phyloP scores from a whole-genome alignment of 2,329 filamentous ascomycete species.

The Arthrinium phaeospermum region DNA sequence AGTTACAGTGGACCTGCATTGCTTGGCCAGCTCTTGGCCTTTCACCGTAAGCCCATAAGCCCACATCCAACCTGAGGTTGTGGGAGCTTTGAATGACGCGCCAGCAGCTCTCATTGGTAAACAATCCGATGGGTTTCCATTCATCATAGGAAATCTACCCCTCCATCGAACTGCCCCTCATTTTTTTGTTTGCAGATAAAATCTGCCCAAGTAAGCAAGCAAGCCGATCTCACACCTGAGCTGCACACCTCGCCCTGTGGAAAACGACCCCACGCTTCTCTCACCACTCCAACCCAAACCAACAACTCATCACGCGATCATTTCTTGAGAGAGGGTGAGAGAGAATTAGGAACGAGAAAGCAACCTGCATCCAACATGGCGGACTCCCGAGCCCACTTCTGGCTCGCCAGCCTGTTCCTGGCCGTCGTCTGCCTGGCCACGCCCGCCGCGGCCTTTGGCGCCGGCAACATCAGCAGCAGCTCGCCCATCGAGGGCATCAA shows the following conservation, averaged over 20 bases:
- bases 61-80: background rate
- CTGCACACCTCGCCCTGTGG: background rate
- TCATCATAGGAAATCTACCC: background rate
- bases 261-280: background rate
- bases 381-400: conserved; percentile 16
- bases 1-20: background rate
- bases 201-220: background rate
- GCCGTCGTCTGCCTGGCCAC: conserved; percentile 17
- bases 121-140: background rate
- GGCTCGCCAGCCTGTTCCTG: conserved; percentile 17
- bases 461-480: conserved; percentile 84
- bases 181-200: conserved; percentile 6
- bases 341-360: background rate
- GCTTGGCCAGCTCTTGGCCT: conserved; percentile 5
- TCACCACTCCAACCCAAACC: background rate
- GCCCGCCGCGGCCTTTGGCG: conserved; percentile 75
- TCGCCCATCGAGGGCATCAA: conserved; percentile 85
- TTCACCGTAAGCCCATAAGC: conserved; percentile 6
- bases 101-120: background rate
- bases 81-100: background rate
- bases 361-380: background rate
- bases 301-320: background rate
- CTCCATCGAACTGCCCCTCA: background rate
- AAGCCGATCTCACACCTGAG: background rate
- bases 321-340: background rate